phyloP scores from a whole-genome alignment of 441 rosid genomes.

The Pelargonium fulgidum region DNA sequence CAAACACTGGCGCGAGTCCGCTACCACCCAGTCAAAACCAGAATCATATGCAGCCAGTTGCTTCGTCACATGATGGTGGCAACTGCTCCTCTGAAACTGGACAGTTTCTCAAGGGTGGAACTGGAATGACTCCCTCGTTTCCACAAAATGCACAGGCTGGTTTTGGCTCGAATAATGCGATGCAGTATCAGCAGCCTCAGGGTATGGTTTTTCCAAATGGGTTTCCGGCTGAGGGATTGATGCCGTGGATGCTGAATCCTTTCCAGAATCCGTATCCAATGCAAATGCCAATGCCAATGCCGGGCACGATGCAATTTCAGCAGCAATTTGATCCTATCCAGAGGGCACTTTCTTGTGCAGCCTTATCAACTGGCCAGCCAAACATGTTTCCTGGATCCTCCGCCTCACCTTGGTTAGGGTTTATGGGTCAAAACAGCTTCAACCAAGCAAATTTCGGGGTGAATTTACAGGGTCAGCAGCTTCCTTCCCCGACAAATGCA shows the following conservation, averaged over 20 bases:
- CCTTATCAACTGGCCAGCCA: conserved; percentile 37
- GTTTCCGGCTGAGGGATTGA: conserved; percentile 32
- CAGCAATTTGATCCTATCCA: conserved; percentile 49
- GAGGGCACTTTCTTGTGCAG: conserved; percentile 22
- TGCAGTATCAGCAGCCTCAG: conserved; percentile 29
- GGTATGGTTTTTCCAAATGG: conserved; percentile 27
- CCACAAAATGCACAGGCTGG: conserved; percentile 32
- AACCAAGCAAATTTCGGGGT: conserved; percentile 43
- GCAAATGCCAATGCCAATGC: conserved; percentile 45
- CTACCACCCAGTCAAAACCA: conserved; percentile 24
- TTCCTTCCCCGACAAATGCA: conserved; percentile 24
- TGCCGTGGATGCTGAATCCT: conserved; percentile 43
- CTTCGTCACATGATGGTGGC: conserved; percentile 25
- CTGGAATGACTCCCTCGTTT: conserved; percentile 29
- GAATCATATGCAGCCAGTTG: conserved; percentile 19
- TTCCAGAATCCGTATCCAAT: conserved; percentile 45
- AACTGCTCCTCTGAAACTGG: conserved; percentile 32
- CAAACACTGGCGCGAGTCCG: conserved; percentile 21
- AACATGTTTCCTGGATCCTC: conserved; percentile 42
- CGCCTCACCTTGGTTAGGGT: conserved; percentile 42
- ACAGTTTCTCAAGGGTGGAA: conserved; percentile 28
- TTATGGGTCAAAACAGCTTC: conserved; percentile 43
- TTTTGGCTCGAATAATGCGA: conserved; percentile 27
- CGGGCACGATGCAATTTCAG: conserved; percentile 41
- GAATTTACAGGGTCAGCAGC: conserved; percentile 36